Percentiles rank a stretch among this genome's conserved stretches.
Conservation (phyloP, 441 rosid species). For the Mallotus japonicus region DNA sequence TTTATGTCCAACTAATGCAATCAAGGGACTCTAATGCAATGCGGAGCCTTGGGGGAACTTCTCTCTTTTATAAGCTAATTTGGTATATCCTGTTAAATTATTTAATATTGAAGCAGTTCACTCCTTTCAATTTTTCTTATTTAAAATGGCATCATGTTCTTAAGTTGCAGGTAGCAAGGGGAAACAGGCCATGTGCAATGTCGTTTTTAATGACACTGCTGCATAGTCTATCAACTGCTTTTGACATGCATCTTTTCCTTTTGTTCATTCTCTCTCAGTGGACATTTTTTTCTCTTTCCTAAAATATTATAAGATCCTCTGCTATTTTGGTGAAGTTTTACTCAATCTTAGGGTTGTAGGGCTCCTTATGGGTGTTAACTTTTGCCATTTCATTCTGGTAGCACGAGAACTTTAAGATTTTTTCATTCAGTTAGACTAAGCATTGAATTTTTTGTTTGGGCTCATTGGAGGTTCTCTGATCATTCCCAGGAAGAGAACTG, state of each 20-base stretch:
- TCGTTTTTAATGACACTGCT: background rate
- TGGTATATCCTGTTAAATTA: background rate
- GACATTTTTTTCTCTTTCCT: background rate
- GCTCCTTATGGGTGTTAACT: background rate
- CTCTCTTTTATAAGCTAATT: slow-evolving; percentile 1
- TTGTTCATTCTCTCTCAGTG: too few species aligned
- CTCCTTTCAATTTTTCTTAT: background rate
- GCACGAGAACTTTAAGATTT: background rate
- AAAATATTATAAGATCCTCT: background rate
- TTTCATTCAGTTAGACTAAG: background rate
- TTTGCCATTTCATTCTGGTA: slow-evolving; percentile 3
- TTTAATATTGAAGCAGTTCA: background rate
- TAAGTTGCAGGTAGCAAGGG: background rate
- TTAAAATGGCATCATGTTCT: background rate
- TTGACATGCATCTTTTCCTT: background rate
- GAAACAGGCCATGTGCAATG: background rate
- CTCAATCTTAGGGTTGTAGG: background rate
- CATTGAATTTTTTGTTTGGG: background rate
- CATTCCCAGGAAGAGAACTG: background rate
- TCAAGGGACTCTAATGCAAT: background rate
- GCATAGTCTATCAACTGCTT: background rate
- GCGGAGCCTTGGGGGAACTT: background rate
- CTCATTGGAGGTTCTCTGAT: background rate
- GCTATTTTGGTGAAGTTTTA: background rate
- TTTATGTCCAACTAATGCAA: background rate